A percentile compares a stretch with the other conserved stretches of the same genome.
Evolutionary conservation across 2,329 filamentous ascomycete genomes (phyloP).

Genomic region (Aspergillus fructus): DNA sequence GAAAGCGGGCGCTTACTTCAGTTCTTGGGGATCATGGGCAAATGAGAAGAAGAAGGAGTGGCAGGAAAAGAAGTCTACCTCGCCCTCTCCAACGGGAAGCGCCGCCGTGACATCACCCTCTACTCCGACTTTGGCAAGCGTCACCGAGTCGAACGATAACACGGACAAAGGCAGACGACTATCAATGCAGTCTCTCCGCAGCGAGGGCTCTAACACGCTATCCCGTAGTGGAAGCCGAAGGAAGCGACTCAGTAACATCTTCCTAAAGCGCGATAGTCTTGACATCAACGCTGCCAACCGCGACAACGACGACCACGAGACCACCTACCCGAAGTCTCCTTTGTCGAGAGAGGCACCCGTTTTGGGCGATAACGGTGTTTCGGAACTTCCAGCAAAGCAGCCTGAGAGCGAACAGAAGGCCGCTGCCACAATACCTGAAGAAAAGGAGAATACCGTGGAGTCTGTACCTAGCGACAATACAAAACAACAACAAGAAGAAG

Average conservation of each 20-base stretch:
- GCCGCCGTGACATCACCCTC: slow-evolving; percentile 17
- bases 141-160: slow-evolving; percentile 28
- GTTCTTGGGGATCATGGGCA: slow-evolving; percentile 64
- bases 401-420: not conserved
- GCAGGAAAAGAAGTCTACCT: slow-evolving; percentile 39
- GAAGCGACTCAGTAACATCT: slow-evolving; percentile 40
- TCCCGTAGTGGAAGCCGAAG: slow-evolving; percentile 34
- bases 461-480: not conserved
- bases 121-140: slow-evolving; percentile 23
- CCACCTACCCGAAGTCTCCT: slow-evolving; percentile 30
- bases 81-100: slow-evolving; percentile 26
- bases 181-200: slow-evolving; percentile 28
- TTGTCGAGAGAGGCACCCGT: slow-evolving; percentile 31
- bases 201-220: slow-evolving; percentile 28
- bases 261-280: slow-evolving; percentile 34
- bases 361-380: slow-evolving; percentile 15
- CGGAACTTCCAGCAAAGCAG: slow-evolving; percentile 2
- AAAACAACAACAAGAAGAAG: too few species aligned
- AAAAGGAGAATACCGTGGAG: not conserved
- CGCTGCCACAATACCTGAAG: not conserved
- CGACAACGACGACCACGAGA: slow-evolving; percentile 21
- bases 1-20: slow-evolving; percentile 62
- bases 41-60: slow-evolving; percentile 48
- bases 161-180: slow-evolving; percentile 30
- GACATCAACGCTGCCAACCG: slow-evolving; percentile 24